Conservation (phyloP, 2,329 filamentous ascomycete species). For the Teratosphaeria pseudoeucalypti region DNA sequence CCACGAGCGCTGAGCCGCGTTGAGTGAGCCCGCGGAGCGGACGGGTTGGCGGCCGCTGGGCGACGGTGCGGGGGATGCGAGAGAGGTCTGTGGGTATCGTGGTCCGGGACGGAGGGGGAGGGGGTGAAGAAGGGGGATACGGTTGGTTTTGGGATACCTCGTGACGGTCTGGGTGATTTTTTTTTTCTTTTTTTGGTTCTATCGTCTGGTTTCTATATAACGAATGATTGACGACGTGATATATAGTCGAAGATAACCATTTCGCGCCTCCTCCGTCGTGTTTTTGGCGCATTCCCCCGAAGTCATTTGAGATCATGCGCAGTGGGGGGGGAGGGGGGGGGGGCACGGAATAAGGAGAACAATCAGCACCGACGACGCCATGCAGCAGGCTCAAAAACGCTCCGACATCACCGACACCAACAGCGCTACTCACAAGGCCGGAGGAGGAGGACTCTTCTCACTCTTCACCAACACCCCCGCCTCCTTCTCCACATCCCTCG, state of each 20-base stretch:
- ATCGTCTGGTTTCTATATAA: not conserved
- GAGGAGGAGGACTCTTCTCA: not conserved
- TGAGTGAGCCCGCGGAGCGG: too few relatives aligned
- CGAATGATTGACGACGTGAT: not conserved
- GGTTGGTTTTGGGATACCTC: not conserved
- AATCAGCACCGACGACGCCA: not conserved
- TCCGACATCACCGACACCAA: too few relatives aligned
- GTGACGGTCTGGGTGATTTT: not conserved
- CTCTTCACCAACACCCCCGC: not conserved
- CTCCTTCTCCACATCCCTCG: constrained; percentile 16
- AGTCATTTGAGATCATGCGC: too few relatives aligned
- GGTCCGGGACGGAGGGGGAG: not conserved
- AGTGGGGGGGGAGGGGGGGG: too few relatives aligned
- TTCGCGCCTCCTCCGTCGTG: too few relatives aligned
- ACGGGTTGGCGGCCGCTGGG: constrained; percentile 3
- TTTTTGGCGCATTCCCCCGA: too few relatives aligned
- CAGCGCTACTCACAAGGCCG: not conserved
- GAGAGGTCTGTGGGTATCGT: constrained; percentile 20
- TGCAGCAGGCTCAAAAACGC: not conserved
- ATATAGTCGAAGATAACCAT: too few relatives aligned
- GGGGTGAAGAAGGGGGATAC: not conserved
- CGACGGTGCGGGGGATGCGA: constrained; percentile 29
- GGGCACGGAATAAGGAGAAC: too few relatives aligned
- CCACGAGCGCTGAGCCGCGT: not conserved
- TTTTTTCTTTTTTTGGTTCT: not conserved